Conservation (phyloP, 345 rosid species). For the Aethionema arabicum region DNA sequence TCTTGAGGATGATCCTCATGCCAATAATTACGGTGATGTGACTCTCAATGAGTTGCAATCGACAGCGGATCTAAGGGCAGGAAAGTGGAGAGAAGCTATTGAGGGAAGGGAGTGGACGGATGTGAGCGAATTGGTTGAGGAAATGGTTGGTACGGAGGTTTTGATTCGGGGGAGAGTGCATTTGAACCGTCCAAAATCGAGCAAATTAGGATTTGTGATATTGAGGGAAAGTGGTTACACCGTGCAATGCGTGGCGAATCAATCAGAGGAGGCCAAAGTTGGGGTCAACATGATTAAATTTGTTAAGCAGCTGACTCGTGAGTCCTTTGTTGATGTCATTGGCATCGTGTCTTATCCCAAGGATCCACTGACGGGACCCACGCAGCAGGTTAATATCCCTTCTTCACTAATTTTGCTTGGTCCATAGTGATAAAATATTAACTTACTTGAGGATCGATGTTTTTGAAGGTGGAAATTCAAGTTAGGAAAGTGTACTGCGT, state of each 20-base stretch:
- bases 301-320: constrained; percentile 52
- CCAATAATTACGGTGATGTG: constrained; percentile 62
- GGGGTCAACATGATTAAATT: constrained; percentile 68
- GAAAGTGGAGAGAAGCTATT: constrained; percentile 45
- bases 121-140: constrained; percentile 48
- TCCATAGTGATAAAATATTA: background rate
- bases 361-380: constrained; percentile 52
- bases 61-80: constrained; percentile 39
- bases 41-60: constrained; percentile 62
- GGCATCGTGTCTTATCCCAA: constrained; percentile 53
- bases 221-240: constrained; percentile 68
- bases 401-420: background rate
- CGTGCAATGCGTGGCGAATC: constrained; percentile 67
- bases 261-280: constrained; percentile 41
- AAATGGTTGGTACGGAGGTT: constrained; percentile 45
- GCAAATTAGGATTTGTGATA: constrained; percentile 59
- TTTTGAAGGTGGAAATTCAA: constrained; percentile 64
- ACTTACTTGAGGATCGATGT: background rate
- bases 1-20: constrained; percentile 46
- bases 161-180: constrained; percentile 67
- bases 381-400: constrained; percentile 48
- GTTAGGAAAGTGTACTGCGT: constrained; percentile 60
- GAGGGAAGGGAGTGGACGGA: constrained; percentile 42
- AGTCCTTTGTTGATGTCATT: constrained; percentile 61
- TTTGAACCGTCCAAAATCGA: constrained; percentile 50